Conservation (phyloP, 345 rosid genomes). For the Boechera stricta region DNA sequence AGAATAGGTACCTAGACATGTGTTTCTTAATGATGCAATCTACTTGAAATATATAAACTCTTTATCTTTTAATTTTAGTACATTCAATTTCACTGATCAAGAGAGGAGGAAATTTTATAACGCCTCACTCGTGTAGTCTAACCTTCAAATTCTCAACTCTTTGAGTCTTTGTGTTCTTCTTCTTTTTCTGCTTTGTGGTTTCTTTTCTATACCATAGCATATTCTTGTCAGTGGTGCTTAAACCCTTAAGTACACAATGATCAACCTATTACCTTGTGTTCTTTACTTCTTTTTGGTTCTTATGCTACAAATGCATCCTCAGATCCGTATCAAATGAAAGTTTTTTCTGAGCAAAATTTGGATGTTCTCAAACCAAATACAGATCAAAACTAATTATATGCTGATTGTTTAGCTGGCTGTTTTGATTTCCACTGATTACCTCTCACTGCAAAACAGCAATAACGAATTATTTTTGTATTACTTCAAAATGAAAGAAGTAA, state of each 20-base stretch:
- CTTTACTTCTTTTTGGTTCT: conserved; percentile 31
- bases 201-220: conserved; percentile 25
- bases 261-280: conserved; percentile 58
- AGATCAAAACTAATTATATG: conserved; percentile 54
- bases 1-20: conserved; percentile 24
- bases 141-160: neutral
- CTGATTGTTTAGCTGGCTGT: conserved; percentile 63
- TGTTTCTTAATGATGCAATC: conserved; percentile 27
- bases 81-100: conserved; percentile 1
- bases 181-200: conserved; percentile 28
- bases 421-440: conserved; percentile 65
- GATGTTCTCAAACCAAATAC: conserved; percentile 57
- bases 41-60: conserved; percentile 27
- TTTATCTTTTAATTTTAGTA: conserved; percentile 12
- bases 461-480: neutral
- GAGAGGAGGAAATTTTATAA: neutral
- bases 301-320: conserved; percentile 44
- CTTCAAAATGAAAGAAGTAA: neutral
- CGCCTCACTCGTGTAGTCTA: neutral
- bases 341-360: conserved; percentile 43
- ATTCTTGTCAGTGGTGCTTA: conserved; percentile 31
- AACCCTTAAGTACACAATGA: conserved; percentile 24
- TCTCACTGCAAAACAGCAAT: conserved; percentile 9
- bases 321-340: conserved; percentile 28
- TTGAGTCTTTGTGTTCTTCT: neutral